Percentiles rank a stretch among this genome's conserved stretches.
Evolutionary conservation across 129 eudicot genomes (phyloP).

Genomic region (sunflower (Helianthus annuus)): DNA sequence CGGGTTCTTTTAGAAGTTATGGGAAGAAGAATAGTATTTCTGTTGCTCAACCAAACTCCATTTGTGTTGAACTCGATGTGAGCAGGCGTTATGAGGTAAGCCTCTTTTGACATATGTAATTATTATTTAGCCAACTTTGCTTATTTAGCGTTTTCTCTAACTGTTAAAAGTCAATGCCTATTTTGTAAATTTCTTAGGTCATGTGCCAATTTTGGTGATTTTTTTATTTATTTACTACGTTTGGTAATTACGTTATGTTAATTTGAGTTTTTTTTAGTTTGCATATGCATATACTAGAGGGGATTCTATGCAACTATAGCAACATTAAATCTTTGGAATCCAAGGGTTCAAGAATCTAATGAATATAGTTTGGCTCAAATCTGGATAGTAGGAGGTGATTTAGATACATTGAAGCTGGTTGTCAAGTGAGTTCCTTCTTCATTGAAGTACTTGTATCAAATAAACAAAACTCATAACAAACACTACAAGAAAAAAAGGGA

Average conservation of each 20-base stretch:
- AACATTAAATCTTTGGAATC: conserved; percentile 84
- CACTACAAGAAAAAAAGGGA: too few relatives aligned
- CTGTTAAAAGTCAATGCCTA: too few relatives aligned
- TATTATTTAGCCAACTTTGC: too few relatives aligned
- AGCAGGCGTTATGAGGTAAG: conserved; percentile 73
- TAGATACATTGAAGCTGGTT: conserved; percentile 91
- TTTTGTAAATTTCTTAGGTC: too few relatives aligned
- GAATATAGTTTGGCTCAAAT: conserved; percentile 83
- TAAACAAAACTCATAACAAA: not conserved
- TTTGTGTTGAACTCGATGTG: conserved; percentile 49
- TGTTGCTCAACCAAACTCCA: conserved; percentile 47
- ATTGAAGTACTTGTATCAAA: not conserved
- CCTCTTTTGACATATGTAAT: not conserved
- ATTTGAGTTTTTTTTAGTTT: conserved; percentile 54
- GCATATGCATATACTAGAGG: conserved; percentile 74
- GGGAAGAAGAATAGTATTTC: conserved; percentile 52
- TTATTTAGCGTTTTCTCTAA: too few relatives aligned
- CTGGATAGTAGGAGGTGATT: conserved; percentile 79
- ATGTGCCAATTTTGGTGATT: too few relatives aligned
- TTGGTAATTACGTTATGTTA: not conserved
- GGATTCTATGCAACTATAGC: conserved; percentile 80
- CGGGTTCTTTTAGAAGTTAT: conserved; percentile 54
- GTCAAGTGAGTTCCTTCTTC: conserved; percentile 54
- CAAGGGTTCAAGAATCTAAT: conserved; percentile 61
- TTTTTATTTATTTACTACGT: too few relatives aligned